Conservation (phyloP, 148 eudicot species). For the Fagopyrum tataricum region DNA sequence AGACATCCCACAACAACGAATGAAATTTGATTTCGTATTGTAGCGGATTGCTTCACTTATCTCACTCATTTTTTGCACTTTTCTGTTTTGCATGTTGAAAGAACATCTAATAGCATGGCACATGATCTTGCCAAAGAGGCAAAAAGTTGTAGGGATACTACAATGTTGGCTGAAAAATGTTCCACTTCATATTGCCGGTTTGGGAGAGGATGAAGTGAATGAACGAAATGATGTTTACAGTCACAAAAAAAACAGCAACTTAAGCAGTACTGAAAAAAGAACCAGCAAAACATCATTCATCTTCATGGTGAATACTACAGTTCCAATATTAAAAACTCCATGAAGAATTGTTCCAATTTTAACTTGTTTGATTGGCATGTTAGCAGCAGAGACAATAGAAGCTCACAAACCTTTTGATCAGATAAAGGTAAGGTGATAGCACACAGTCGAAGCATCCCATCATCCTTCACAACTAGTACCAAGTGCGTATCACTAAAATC, state of each 20-base stretch:
- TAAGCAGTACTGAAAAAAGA: neutral
- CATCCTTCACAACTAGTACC: constrained; percentile 61
- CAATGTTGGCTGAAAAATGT: neutral
- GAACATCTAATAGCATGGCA: neutral
- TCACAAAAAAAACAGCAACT: neutral
- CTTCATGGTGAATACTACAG: neutral
- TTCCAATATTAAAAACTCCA: neutral
- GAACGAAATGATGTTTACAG: neutral
- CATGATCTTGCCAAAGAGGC: neutral
- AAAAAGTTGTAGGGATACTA: neutral
- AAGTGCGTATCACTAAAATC: constrained; percentile 70
- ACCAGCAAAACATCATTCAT: neutral
- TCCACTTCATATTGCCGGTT: neutral
- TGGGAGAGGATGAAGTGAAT: neutral
- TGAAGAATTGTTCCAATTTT: neutral
- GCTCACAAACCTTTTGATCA: constrained; percentile 34
- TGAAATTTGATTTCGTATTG: neutral
- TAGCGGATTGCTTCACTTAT: neutral
- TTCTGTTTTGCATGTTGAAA: neutral
- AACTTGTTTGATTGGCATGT: neutral
- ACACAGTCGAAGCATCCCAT: constrained; percentile 51
- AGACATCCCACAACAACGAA: neutral
- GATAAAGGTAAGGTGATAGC: constrained; percentile 65
- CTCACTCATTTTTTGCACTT: neutral
- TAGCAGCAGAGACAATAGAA: neutral